Evolutionary conservation across 2,329 filamentous ascomycete species (phyloP).

Genomic region (Truncatella angustata): DNA sequence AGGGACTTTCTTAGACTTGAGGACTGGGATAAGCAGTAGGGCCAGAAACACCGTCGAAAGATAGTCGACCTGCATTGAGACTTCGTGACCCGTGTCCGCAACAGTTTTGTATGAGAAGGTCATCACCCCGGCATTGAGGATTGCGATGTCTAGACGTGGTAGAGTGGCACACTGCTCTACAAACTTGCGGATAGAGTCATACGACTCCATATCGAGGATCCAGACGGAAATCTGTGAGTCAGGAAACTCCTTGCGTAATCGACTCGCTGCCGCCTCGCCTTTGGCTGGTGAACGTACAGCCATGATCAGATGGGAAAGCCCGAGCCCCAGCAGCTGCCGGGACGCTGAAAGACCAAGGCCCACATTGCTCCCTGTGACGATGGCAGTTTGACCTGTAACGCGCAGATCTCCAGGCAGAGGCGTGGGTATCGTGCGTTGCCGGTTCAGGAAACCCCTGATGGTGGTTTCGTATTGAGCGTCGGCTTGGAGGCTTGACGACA

Average conservation of each 20-base stretch:
- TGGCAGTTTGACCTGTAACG: conserved; percentile 13
- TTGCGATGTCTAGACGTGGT: conserved; percentile 10
- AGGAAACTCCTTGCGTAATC: background rate
- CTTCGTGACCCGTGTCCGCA: background rate
- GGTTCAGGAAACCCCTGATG: background rate
- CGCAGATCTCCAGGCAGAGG: background rate
- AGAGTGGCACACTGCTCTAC: conserved; percentile 6
- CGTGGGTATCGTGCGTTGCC: background rate
- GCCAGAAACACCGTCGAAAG: conserved; percentile 3
- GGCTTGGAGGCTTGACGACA: background rate
- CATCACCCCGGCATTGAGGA: conserved; percentile 16
- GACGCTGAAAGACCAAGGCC: conserved; percentile 13
- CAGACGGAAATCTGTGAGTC: conserved; percentile 12
- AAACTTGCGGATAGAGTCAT: conserved; percentile 15
- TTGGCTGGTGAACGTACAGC: conserved; percentile 12
- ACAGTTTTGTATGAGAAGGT: background rate
- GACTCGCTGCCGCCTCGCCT: background rate
- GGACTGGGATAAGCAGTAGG: conserved; percentile 2
- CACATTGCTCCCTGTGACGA: conserved; percentile 16
- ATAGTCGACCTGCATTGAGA: conserved; percentile 4
- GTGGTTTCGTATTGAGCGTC: conserved; percentile 5
- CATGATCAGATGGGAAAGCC: conserved; percentile 12
- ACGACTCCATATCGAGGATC: conserved; percentile 12
- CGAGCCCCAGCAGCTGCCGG: conserved; percentile 12
- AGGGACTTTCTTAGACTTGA: conserved; percentile 1